These are phyloP conservation scores for Neonectria sp. DNA, from an alignment of 2,329 filamentous ascomycete genomes.

Conservation along the genomic window DNA sequence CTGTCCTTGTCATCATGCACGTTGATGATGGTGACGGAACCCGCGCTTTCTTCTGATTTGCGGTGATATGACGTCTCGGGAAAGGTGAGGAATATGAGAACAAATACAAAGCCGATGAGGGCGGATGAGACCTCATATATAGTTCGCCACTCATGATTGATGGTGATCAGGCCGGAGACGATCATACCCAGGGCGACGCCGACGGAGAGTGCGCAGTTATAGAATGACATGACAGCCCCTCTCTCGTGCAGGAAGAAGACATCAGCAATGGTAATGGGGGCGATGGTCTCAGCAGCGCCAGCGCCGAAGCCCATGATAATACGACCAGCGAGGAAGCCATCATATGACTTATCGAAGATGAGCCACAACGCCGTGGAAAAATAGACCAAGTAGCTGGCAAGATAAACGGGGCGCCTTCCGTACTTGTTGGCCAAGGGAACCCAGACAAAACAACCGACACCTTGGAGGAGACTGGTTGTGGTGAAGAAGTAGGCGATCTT, in stretches of 20 bases:
- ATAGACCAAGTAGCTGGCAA: slow-evolving; percentile 61
- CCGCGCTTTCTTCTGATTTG: slow-evolving; percentile 26
- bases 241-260: slow-evolving; percentile 72
- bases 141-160: slow-evolving; percentile 63
- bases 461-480: slow-evolving; percentile 59
- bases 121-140: slow-evolving; percentile 67
- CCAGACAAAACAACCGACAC: slow-evolving; percentile 60
- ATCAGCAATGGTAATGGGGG: slow-evolving; percentile 68
- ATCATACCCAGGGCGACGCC: slow-evolving; percentile 61
- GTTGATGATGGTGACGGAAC: slow-evolving; percentile 13
- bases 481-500: slow-evolving; percentile 69
- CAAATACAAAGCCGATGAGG: slow-evolving; percentile 63
- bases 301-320: slow-evolving; percentile 68
- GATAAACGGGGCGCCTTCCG: slow-evolving; percentile 60
- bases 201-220: slow-evolving; percentile 58
- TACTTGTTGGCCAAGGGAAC: slow-evolving; percentile 63
- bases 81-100: slow-evolving; percentile 67
- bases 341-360: slow-evolving; percentile 58
- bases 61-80: slow-evolving; percentile 68
- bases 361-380: slow-evolving; percentile 59
- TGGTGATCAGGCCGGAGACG: slow-evolving; percentile 64
- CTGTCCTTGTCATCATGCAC: slow-evolving; percentile 25
- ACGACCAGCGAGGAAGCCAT: slow-evolving; percentile 60
- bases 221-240: slow-evolving; percentile 65
- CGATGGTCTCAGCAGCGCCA: slow-evolving; percentile 67